phyloP scores from a whole-genome alignment of 768 basidiomycete genomes.

The Mycena galopus region DNA sequence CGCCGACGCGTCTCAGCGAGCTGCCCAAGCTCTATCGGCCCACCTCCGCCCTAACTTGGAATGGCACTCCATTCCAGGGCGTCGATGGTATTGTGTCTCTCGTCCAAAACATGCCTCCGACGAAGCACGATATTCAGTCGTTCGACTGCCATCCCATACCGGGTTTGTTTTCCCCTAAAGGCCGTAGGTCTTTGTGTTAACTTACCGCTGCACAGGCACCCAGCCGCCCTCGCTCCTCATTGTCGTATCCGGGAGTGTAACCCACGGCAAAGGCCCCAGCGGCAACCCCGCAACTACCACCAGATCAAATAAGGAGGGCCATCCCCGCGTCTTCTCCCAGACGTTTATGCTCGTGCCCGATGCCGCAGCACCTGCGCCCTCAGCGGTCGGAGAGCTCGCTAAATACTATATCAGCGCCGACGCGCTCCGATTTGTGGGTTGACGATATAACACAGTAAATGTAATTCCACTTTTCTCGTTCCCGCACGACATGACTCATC shows the following conservation, averaged over 20 bases:
- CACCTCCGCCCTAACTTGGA: conserved; percentile 85
- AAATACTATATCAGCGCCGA: conserved; percentile 88
- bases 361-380: conserved; percentile 66
- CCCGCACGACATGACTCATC: conserved; percentile 11
- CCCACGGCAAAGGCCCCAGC: conserved; percentile 71
- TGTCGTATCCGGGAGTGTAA: conserved; percentile 85
- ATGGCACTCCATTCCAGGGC: conserved; percentile 85
- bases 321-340: conserved; percentile 89
- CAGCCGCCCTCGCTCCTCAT: conserved; percentile 85
- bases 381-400: conserved; percentile 78
- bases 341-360: conserved; percentile 90
- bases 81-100: conserved; percentile 75
- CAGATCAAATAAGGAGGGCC: conserved; percentile 73
- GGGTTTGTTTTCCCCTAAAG: conserved; percentile 58
- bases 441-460: conserved; percentile 3
- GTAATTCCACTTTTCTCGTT: not conserved
- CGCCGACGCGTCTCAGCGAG: conserved; percentile 79
- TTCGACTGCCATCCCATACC: conserved; percentile 94
- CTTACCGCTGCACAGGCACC: conserved; percentile 59
- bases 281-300: conserved; percentile 69
- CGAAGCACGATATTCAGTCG: conserved; percentile 88
- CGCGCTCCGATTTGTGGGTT: conserved; percentile 87
- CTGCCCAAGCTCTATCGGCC: conserved; percentile 86
- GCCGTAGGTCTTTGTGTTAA: not conserved
- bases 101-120: conserved; percentile 79